phyloP scores from a whole-genome alignment of 805 yeast species.

The Tetrapisispora nanseiensis region DNA sequence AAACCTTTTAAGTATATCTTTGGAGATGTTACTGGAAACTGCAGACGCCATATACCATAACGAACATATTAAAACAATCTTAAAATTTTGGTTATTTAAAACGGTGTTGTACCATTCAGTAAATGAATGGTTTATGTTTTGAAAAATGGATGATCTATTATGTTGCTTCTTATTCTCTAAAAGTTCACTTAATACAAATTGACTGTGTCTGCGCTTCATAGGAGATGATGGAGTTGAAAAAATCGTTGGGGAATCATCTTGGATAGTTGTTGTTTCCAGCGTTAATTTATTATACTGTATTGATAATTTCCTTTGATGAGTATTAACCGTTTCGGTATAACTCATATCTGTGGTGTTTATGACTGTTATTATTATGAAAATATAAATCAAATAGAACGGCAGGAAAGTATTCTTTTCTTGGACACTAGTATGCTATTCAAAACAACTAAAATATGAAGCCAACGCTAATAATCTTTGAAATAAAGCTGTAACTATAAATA shows the following conservation, averaged over 20 bases:
- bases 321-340: not conserved
- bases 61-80: slow-evolving; percentile 48
- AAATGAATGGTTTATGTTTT: not conserved
- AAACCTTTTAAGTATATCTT: slow-evolving; percentile 59
- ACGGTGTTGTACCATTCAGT: not conserved
- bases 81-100: slow-evolving; percentile 6
- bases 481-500: too few relatives aligned
- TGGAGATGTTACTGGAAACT: slow-evolving; percentile 71
- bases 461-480: too few relatives aligned
- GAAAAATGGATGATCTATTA: too few relatives aligned
- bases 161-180: not conserved
- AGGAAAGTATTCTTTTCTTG: too few relatives aligned
- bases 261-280: not conserved
- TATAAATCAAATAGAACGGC: not conserved
- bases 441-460: too few relatives aligned
- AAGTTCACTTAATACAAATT: too few relatives aligned
- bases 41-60: slow-evolving; percentile 79
- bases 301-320: not conserved
- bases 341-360: not conserved
- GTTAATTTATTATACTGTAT: not conserved
- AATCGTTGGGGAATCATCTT: not conserved
- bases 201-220: not conserved
- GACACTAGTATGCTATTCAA: too few relatives aligned
- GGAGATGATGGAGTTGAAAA: not conserved
- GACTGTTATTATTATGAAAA: too few relatives aligned